Percentiles rank a stretch among this genome's conserved stretches.
phyloP scores from a whole-genome alignment of 768 basidiomycete genomes.

The Leucocoprinus sp. region DNA sequence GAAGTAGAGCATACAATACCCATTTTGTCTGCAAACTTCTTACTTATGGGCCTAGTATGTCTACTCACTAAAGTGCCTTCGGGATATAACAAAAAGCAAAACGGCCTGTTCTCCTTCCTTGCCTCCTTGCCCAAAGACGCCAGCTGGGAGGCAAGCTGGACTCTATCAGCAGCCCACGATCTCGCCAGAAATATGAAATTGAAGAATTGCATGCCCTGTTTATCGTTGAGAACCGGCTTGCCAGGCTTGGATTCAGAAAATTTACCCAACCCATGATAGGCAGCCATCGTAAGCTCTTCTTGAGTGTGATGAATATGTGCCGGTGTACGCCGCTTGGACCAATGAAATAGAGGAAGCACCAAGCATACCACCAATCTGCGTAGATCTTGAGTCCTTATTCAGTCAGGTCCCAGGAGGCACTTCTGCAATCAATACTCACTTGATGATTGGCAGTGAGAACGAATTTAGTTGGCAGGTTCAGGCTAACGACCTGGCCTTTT shows the following conservation, averaged over 20 bases:
- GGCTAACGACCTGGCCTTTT: constrained; percentile 44
- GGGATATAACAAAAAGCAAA: constrained; percentile 85
- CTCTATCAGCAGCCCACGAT: constrained; percentile 81
- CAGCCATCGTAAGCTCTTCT: constrained; percentile 78
- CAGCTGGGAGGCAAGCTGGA: constrained; percentile 57
- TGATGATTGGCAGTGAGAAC: constrained; percentile 93
- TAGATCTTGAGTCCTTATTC: constrained; percentile 41
- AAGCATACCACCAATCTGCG: constrained; percentile 84
- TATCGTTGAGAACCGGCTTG: not conserved
- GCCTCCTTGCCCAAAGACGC: constrained; percentile 61
- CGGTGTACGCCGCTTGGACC: constrained; percentile 51
- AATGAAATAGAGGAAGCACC: constrained; percentile 72
- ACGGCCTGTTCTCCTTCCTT: constrained; percentile 58
- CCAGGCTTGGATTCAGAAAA: not conserved
- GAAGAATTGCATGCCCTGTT: constrained; percentile 90
- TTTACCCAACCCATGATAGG: constrained; percentile 84
- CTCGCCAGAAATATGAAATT: constrained; percentile 89
- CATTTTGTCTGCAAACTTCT: constrained; percentile 81
- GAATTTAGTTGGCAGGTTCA: constrained; percentile 71
- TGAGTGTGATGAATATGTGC: constrained; percentile 84
- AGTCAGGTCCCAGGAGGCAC: not conserved
- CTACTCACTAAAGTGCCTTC: constrained; percentile 92
- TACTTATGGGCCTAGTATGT: constrained; percentile 78
- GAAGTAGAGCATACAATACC: constrained; percentile 62
- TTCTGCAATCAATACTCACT: constrained; percentile 30